Conservation (phyloP, 1,284 basidiomycete genomes). For the Macrocystidia cucumis region DNA sequence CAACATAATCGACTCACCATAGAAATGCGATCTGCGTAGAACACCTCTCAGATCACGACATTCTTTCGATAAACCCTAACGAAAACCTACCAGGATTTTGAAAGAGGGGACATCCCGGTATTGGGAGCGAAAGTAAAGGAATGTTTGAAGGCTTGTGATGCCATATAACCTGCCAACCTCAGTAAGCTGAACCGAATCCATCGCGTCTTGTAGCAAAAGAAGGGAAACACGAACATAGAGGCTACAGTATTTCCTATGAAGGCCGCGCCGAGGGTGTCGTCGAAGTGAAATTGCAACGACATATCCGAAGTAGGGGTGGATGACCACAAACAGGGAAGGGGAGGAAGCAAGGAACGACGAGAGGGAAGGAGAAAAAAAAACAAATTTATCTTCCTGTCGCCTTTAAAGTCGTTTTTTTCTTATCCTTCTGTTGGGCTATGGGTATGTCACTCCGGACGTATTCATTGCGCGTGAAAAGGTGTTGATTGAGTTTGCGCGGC, state of each 20-base stretch:
- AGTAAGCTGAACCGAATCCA: not conserved
- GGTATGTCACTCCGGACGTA: not conserved
- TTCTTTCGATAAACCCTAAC: not conserved
- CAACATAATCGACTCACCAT: conserved; percentile 13
- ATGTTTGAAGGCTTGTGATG: conserved; percentile 14
- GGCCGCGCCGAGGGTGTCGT: conserved; percentile 15
- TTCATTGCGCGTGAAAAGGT: not conserved
- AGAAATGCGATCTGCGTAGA: not conserved
- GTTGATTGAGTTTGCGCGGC: too few species aligned
- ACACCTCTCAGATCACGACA: not conserved
- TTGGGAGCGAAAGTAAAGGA: conserved; percentile 13
- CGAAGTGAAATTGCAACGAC: too few species aligned
- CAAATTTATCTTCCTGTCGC: not conserved
- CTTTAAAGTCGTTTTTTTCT: conserved; percentile 4
- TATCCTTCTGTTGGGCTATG: conserved; percentile 2
- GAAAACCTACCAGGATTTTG: conserved; percentile 11
- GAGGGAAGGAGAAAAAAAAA: not conserved
- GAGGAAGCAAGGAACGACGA: not conserved
- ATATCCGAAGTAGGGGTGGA: too few species aligned
- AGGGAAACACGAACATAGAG: conserved; percentile 8
- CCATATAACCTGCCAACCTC: conserved; percentile 12
- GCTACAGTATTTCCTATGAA: conserved; percentile 15
- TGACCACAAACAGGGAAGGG: conserved; percentile 2
- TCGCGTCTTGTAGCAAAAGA: not conserved
- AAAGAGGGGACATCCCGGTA: conserved; percentile 12